phyloP scores from a whole-genome alignment of 352 stramenopile genomes.

The Phytophthora boehmeriae region DNA sequence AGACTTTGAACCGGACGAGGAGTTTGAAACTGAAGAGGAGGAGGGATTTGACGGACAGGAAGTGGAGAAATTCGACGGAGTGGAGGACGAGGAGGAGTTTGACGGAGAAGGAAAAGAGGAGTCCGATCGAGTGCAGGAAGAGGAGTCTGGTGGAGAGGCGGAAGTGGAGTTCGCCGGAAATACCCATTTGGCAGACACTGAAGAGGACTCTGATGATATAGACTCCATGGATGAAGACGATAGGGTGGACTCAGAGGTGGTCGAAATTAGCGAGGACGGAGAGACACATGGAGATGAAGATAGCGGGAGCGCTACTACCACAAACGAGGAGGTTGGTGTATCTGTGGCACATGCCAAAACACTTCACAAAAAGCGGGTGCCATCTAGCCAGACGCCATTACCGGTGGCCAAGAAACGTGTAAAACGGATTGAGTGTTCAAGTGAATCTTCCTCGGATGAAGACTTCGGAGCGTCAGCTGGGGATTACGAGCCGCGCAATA shows the following conservation, averaged over 20 bases:
- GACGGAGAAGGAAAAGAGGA: background rate
- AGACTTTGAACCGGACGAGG: slow-evolving; percentile 1
- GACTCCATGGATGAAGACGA: background rate
- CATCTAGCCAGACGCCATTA: background rate
- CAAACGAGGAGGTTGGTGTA: background rate
- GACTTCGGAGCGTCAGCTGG: background rate
- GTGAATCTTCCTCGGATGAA: background rate
- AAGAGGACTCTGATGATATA: background rate
- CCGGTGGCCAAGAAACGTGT: background rate
- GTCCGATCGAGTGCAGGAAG: background rate
- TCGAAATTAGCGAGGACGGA: background rate
- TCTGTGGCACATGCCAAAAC: background rate
- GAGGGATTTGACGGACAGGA: background rate
- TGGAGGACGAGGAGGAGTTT: too few species aligned
- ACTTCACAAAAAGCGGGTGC: background rate
- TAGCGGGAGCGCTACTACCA: background rate
- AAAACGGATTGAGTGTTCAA: background rate
- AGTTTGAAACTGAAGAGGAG: background rate
- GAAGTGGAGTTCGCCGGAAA: background rate
- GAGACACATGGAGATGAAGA: background rate
- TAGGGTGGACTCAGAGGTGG: background rate
- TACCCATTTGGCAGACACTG: background rate
- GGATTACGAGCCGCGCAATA: background rate
- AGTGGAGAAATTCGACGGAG: background rate
- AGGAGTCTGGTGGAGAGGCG: background rate